Conservation (phyloP, 768 basidiomycete species). For the Psilocybe sp. region DNA sequence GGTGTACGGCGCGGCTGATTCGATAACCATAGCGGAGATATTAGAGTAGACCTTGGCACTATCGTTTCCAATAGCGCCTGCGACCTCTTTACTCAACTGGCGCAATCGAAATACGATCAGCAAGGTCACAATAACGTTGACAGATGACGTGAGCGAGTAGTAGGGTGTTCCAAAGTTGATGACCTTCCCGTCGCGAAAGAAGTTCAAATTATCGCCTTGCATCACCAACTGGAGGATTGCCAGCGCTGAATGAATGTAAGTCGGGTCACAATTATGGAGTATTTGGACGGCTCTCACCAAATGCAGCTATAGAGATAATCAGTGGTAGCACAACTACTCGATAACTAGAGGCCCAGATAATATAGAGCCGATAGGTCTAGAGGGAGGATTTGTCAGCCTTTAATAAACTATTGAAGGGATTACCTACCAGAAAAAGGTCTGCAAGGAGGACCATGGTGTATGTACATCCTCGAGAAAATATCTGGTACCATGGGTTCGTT, state of each 20-base stretch:
- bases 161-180: conserved; percentile 36
- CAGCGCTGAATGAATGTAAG: no score
- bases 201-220: conserved; percentile 29
- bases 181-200: conserved; percentile 30
- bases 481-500: conserved; percentile 26
- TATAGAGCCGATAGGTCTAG: conserved; percentile 25
- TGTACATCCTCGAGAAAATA: conserved; percentile 27
- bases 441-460: conserved; percentile 12
- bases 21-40: conserved; percentile 33
- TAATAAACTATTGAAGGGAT: no score
- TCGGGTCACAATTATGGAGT: no score
- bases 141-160: conserved; percentile 32
- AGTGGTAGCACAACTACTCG: conserved; percentile 17
- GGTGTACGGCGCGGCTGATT: conserved; percentile 7
- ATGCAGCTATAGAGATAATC: conserved; percentile 20
- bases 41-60: conserved; percentile 32
- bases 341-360: conserved; percentile 21
- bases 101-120: conserved; percentile 38
- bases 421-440: background rate
- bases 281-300: no score
- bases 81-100: conserved; percentile 22
- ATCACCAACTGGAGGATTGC: conserved; percentile 34
- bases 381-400: background rate
- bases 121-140: conserved; percentile 39
- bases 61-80: conserved; percentile 23